Percentiles rank a stretch among this genome's conserved stretches.
Evolutionary conservation across 768 basidiomycete species (phyloP).

Genomic region (Mycena polygramma): DNA sequence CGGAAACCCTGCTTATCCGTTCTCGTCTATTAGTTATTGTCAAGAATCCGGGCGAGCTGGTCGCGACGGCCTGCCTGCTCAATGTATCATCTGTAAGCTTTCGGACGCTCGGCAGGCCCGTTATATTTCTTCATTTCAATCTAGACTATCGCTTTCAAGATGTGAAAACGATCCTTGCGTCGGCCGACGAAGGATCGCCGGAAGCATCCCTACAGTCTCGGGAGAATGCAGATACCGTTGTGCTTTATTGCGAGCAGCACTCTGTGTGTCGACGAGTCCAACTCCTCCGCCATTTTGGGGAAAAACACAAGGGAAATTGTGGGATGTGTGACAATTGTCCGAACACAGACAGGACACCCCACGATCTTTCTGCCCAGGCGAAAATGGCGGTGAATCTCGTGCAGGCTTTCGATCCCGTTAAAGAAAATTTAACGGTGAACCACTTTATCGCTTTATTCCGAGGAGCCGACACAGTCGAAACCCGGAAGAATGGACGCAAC

Average conservation of each 20-base stretch:
- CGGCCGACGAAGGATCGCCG: background rate
- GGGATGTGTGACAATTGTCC: background rate
- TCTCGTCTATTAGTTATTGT: slow-evolving; percentile 1
- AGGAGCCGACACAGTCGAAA: background rate
- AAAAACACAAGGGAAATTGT: background rate
- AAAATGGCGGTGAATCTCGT: background rate
- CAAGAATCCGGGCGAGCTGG: slow-evolving; percentile 31
- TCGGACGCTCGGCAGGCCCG: too few relatives aligned
- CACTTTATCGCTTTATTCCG: background rate
- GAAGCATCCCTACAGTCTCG: background rate
- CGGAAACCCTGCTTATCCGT: background rate
- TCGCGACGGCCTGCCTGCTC: slow-evolving; percentile 17
- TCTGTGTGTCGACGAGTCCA: background rate
- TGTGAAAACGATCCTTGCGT: background rate
- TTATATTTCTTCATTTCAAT: background rate
- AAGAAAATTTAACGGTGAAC: background rate
- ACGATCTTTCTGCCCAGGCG: background rate
- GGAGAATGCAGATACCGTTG: background rate
- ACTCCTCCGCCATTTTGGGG: background rate
- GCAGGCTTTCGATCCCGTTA: background rate
- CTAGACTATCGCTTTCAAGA: slow-evolving; percentile 19
- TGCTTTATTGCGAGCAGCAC: background rate
- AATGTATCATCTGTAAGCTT: slow-evolving; percentile 11
- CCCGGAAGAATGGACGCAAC: background rate
- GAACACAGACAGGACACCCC: too few relatives aligned